Conservation (phyloP, 208 protist species). For the Acanthamoeba culbertsoni region DNA sequence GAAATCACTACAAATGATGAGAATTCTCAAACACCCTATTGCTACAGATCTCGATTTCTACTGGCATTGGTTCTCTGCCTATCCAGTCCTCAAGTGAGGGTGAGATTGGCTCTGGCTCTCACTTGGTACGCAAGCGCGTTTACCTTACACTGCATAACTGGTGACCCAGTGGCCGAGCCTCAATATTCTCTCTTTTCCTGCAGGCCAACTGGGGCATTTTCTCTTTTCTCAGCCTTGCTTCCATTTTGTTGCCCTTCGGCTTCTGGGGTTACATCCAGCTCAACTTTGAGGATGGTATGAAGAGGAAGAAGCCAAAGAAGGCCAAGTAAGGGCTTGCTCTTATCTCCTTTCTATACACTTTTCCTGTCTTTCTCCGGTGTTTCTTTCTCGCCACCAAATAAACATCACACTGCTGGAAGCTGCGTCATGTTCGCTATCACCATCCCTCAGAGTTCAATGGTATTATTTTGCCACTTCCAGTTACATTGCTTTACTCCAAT, state of each 20-base stretch:
- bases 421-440: no score
- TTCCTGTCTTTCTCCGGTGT: neutral
- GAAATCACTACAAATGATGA: no score
- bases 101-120: neutral
- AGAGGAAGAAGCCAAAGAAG: slow-evolving; percentile 40
- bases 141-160: neutral
- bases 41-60: neutral
- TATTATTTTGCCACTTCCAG: no score
- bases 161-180: neutral
- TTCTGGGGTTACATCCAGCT: slow-evolving; percentile 47
- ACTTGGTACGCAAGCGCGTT: neutral
- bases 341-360: neutral
- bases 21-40: neutral
- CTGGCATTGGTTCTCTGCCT: neutral
- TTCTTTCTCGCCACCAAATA: no score
- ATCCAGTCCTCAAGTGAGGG: neutral
- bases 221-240: neutral
- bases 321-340: neutral
- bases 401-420: no score
- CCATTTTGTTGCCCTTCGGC: slow-evolving; percentile 11
- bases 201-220: slow-evolving; percentile 41
- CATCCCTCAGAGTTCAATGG: no score
- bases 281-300: slow-evolving; percentile 49
- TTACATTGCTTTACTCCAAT: no score
- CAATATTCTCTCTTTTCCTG: neutral